phyloP scores from a whole-genome alignment of 2,329 filamentous ascomycete genomes.

The Trichoderma sp. region DNA sequence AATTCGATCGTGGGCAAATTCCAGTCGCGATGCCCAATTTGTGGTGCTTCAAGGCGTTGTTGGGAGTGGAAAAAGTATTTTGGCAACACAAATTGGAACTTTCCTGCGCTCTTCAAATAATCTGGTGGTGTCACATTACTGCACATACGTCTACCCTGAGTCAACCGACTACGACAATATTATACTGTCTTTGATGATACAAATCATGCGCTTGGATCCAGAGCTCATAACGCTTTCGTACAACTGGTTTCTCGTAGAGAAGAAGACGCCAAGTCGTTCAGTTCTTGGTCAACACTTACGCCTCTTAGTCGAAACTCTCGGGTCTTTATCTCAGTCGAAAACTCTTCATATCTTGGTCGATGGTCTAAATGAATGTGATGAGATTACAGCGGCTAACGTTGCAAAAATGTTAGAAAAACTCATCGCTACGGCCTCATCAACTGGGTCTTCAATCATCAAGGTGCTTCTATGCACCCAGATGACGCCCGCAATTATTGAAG shows the following conservation, averaged over 20 bases:
- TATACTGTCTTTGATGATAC: constrained; percentile 39
- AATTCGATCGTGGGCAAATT: constrained; percentile 37
- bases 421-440: background rate
- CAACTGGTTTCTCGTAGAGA: constrained; percentile 32
- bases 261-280: background rate
- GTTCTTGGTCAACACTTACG: constrained; percentile 10
- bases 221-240: constrained; percentile 35
- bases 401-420: background rate
- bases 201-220: constrained; percentile 34
- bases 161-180: constrained; percentile 43
- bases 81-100: constrained; percentile 37
- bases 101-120: constrained; percentile 34
- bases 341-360: constrained; percentile 13
- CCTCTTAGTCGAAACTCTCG: background rate
- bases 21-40: constrained; percentile 31
- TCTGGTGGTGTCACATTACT: constrained; percentile 42
- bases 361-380: constrained; percentile 14
- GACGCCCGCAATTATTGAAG: background rate
- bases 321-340: background rate
- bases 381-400: background rate
- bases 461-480: constrained; percentile 8
- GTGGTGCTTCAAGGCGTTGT: constrained; percentile 43
- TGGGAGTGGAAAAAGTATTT: constrained; percentile 45
- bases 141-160: constrained; percentile 38
- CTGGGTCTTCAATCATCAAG: background rate